phyloP scores from a whole-genome alignment of 2,329 filamentous ascomycete genomes.

The Neonectria punicea region DNA sequence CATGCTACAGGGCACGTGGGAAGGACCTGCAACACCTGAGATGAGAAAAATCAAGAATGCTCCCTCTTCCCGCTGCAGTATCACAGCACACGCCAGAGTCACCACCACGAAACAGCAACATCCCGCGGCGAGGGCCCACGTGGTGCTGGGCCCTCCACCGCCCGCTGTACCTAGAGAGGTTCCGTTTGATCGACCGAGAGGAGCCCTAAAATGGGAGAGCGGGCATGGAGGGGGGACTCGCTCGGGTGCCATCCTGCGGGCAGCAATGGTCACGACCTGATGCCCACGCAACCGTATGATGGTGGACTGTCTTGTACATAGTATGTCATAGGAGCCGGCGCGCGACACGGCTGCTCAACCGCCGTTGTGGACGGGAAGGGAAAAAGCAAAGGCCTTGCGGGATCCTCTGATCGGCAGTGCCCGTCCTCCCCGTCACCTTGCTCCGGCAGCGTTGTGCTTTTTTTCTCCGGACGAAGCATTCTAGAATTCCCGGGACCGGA shows the following conservation, averaged over 20 bases:
- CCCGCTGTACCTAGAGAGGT: constrained; percentile 22
- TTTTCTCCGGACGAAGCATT: constrained; percentile 5
- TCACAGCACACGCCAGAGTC: not conserved
- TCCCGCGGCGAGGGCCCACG: constrained; percentile 36
- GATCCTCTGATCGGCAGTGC: constrained; percentile 9
- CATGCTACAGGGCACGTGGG: constrained; percentile 19
- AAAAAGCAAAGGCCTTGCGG: not conserved
- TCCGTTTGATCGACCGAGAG: constrained; percentile 30
- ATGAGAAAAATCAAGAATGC: not conserved
- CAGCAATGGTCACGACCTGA: constrained; percentile 12
- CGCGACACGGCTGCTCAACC: constrained; percentile 7
- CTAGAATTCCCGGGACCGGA: not conserved
- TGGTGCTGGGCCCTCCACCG: constrained; percentile 38
- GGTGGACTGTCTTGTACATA: constrained; percentile 32
- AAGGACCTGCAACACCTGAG: not conserved
- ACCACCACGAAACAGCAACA: constrained; percentile 15
- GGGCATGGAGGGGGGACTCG: constrained; percentile 23
- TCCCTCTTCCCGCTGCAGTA: not conserved
- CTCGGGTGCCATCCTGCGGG: constrained; percentile 21
- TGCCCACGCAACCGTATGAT: constrained; percentile 41
- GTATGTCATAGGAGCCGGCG: constrained; percentile 26
- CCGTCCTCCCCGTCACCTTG: not conserved
- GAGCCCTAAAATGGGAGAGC: constrained; percentile 19
- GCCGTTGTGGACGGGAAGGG: not conserved
- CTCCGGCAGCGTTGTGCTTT: not conserved